Base-by-base conservation (phyloP, 371 early-diverging fungal species). In the Mortierella sp. region DNA sequence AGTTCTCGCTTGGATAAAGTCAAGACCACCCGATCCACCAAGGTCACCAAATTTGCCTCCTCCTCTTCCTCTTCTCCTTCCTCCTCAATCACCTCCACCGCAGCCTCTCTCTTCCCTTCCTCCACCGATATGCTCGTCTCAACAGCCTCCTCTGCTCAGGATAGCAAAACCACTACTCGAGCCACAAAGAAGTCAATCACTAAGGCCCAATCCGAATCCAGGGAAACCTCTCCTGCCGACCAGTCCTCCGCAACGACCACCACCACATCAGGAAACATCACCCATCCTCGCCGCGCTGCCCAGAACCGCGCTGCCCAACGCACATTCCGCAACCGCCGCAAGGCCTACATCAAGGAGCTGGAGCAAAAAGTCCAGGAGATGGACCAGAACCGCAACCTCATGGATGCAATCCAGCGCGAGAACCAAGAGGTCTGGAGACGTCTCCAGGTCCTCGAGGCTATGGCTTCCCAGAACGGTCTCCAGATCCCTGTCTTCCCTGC, bases 281-380 rank as follows among this genome's bases (percentile, higher is more conserved):
- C 85, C 24, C 85, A 84, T 55, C 85, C 85, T n/a, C 85, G 85
- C 19, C 89, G 94, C 26, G 91, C 92, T 51, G 93, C 91, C 54
- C 95, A 94, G 78, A 94, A 94, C 82, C 87, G 95, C 40, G 92
- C 91, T 6, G 94, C 94, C 0, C 95, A 94, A 81, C 85, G 93
- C 24, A 93, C 93, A 1, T 95, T 94, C 83, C 90, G 95, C 24
- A 92, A 93, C 82, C 90, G 95, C 19, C 94, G 93, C 78, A 89
- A 93, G 82, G 90, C 89, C n/a, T 92, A 94, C 75, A 91, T 93
- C 85, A 88, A 88, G 51, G 93, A 92, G 43, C 90, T 93, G 21
- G 94, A 95, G 73, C 78, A 81, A 3, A 91, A 89, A 72, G 90
- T 89, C 21, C 74, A 79, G 64, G 75, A 83, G 28, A 82, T 91